Percentiles rank a stretch among this genome's conserved stretches.
These are phyloP conservation scores for Gossypium bickii DNA, from an alignment of 345 rosid species.

Conservation along the genomic window DNA sequence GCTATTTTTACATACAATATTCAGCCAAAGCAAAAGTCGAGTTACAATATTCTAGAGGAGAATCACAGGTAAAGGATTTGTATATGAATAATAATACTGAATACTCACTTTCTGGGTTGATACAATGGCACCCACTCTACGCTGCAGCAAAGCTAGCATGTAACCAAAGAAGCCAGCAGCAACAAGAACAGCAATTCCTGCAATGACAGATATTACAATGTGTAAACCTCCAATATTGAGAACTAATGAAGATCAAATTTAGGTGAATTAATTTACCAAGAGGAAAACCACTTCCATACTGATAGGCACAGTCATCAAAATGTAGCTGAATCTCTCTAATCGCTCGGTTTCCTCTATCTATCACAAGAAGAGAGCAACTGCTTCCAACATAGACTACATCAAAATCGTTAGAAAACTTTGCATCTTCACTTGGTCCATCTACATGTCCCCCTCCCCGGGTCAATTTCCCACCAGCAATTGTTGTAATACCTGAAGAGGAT, in stretches of 20 bases:
- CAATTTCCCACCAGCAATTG: conserved; percentile 95
- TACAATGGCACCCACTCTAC: conserved; percentile 59
- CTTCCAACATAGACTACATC: conserved; percentile 95
- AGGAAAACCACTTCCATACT: conserved; percentile 91
- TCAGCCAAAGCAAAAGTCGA: not conserved
- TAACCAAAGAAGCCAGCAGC: conserved; percentile 95
- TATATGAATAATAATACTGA: not conserved
- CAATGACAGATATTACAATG: conserved; percentile 22
- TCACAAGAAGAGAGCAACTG: conserved; percentile 91
- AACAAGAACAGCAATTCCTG: conserved; percentile 91
- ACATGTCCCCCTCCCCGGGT: conserved; percentile 77
- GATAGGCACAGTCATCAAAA: conserved; percentile 98
- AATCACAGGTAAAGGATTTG: not conserved
- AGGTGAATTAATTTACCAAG: conserved; percentile 44
- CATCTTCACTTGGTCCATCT: conserved; percentile 99
- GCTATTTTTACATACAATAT: not conserved
- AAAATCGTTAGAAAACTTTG: conserved; percentile 90
- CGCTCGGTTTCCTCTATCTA: conserved; percentile 90
- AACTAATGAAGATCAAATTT: not conserved
- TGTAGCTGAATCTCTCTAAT: conserved; percentile 95
- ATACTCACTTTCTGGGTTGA: conserved; percentile 65
- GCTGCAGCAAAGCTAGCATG: conserved; percentile 92
- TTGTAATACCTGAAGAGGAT: conserved; percentile 68
- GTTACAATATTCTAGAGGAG: not conserved
- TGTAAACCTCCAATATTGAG: not conserved